Evolutionary conservation across 306 rosid genomes (phyloP), one percentile per base, ranked within the genome.

Genomic region (Sechiopsis laciniata): DNA sequence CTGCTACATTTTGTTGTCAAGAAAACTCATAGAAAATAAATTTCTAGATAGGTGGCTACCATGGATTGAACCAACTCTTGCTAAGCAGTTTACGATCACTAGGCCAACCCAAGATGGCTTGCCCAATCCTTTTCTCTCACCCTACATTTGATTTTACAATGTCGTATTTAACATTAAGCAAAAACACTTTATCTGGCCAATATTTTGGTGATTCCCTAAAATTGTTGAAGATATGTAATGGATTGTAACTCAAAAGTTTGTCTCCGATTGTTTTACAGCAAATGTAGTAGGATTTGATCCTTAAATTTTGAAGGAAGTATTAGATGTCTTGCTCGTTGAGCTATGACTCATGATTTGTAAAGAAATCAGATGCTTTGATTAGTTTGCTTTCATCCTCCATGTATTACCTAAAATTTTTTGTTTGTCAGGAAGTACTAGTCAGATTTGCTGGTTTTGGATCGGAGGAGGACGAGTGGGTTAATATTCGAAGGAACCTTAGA

Each of bases 401-500:
- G 10, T 21, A 16, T 55, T 45, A 3, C 37, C 17, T 64, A 42
- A 40, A 13, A 40, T 10, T 5, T 8, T 26, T 45, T 74, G 70
- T 24, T 73, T 57, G 14, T 59, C 77, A 94, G 99, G 99, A 91
- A 76, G 97, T 89, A 35, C 83, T 91, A 64, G 91, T 95, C 32
- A 83, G 96, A 19, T 95, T 95, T 88, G 70, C 96, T 77, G 99
- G 99, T 75, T 95, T 95, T 80, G 97, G 99, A 80, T 78, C 92
- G 0, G 99, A 95, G 77, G 99, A 95, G 79, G 99, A 95, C 78
- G 99, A 95, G 85, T 95, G 99, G 99, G 74, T 88, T 78, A 95
- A 91, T 78, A 80, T 95, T 24, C 85, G 82, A 78, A 89, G 80
- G 79, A 86, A 91, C 84, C 90, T 95, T 32, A 83, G 99, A 74